Conservation (phyloP, 176 grass and related monocot species). For the Phoenix dactylifera region DNA sequence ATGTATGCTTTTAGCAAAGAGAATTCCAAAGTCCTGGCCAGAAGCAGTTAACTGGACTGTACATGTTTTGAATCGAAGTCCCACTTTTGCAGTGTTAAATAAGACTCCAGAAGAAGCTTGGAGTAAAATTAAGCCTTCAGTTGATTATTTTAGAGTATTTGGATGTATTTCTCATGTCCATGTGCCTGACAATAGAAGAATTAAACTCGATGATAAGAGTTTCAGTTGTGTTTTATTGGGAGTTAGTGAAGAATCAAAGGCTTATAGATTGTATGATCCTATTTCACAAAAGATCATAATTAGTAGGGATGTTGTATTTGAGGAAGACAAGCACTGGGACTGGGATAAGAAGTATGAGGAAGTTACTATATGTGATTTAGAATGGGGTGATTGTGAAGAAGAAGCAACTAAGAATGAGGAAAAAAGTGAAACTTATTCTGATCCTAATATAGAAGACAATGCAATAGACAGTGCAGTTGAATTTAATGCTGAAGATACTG, state of each 20-base stretch:
- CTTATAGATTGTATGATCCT: not conserved
- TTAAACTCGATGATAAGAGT: not conserved
- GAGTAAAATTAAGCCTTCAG: not conserved
- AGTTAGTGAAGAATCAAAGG: not conserved
- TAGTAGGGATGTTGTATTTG: not conserved
- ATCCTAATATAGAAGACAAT: not conserved
- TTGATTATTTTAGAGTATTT: not conserved
- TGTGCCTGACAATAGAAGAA: not conserved
- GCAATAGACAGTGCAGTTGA: not conserved
- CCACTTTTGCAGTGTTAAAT: not conserved
- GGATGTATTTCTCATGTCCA: not conserved
- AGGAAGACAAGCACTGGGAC: not conserved
- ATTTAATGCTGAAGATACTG: not conserved
- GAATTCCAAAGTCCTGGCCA: not conserved
- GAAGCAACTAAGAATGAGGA: not conserved
- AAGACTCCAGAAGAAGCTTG: not conserved
- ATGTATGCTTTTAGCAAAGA: not conserved
- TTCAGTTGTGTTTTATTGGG: not conserved
- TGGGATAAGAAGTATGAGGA: not conserved
- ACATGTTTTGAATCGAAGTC: not conserved
- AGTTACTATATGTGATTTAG: not conserved
- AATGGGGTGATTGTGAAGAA: not conserved
- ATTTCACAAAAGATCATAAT: not conserved
- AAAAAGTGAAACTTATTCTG: not conserved
- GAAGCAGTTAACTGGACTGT: not conserved